Percentiles rank a stretch among this genome's conserved stretches.
Evolutionary conservation across 495 filamentous ascomycete species (phyloP).

Genomic region (Podospora fimiseda): DNA sequence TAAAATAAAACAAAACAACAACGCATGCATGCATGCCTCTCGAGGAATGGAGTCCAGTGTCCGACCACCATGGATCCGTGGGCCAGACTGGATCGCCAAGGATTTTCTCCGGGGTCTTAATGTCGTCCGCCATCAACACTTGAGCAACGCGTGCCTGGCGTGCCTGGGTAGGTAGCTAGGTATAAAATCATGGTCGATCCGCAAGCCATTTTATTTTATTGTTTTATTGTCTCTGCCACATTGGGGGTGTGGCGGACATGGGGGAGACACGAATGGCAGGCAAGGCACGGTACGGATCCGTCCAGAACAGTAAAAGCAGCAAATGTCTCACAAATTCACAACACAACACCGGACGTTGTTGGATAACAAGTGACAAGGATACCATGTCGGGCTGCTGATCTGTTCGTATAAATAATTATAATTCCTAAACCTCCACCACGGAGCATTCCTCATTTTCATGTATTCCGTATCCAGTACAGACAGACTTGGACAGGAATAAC

Average conservation of each 20-base stretch:
- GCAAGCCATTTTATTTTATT: neutral
- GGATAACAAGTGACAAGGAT: neutral
- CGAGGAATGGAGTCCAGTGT: slow-evolving; percentile 8
- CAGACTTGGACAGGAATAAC: too few species aligned
- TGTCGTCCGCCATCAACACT: neutral
- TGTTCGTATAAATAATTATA: neutral
- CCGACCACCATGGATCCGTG: neutral
- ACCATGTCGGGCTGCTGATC: neutral
- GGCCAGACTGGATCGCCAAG: slow-evolving; percentile 17
- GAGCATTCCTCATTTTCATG: neutral
- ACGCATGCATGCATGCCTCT: slow-evolving; percentile 14
- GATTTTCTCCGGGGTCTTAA: slow-evolving; percentile 3
- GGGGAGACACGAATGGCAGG: neutral
- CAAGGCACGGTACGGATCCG: too few species aligned
- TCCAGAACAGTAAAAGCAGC: neutral
- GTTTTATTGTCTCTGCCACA: neutral
- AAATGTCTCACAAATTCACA: neutral
- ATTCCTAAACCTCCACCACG: neutral
- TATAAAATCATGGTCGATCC: neutral
- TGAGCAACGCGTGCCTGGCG: slow-evolving; percentile 3
- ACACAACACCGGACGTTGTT: neutral
- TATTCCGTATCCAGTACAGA: too few species aligned
- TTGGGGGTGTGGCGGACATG: neutral
- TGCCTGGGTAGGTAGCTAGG: neutral
- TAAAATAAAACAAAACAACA: neutral